Conservation (phyloP, 2,329 filamentous ascomycete genomes). For the Cryphonectria naterciae region DNA sequence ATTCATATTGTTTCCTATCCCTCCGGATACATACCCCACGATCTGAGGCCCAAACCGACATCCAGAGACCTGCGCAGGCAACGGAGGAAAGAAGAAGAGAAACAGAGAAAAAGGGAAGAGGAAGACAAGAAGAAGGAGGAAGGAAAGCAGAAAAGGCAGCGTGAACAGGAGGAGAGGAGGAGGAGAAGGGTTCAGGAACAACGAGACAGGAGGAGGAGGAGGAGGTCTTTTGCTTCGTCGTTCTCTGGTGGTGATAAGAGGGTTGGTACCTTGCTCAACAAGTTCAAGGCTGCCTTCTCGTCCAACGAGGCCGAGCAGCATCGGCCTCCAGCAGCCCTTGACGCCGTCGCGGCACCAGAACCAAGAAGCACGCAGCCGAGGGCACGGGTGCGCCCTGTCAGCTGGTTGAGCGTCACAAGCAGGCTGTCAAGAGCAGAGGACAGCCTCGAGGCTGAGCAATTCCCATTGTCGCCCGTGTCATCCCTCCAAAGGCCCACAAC, state of each 20-base stretch:
- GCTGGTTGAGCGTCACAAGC: conserved; percentile 28
- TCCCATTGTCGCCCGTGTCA: conserved; percentile 1
- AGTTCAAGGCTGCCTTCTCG: conserved; percentile 35
- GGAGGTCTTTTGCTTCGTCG: conserved; percentile 38
- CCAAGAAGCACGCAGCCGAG: conserved; percentile 30
- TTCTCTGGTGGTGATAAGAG: conserved; percentile 41
- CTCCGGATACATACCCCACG: conserved; percentile 45
- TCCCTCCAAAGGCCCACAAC: conserved; percentile 10
- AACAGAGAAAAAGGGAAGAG: conserved; percentile 42
- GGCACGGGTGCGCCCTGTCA: conserved; percentile 30
- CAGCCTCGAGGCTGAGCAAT: conserved; percentile 9
- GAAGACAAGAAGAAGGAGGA: conserved; percentile 49
- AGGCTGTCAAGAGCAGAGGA: conserved; percentile 24
- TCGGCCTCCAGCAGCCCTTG: conserved; percentile 18
- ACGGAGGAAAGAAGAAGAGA: conserved; percentile 54
- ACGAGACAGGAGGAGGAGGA: conserved; percentile 36
- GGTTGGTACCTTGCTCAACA: conserved; percentile 36
- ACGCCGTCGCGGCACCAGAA: conserved; percentile 25
- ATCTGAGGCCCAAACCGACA: conserved; percentile 41
- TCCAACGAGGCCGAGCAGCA: conserved; percentile 26
- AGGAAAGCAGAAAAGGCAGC: conserved; percentile 44
- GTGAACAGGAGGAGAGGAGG: conserved; percentile 34
- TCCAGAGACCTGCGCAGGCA: conserved; percentile 38
- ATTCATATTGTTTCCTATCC: conserved; percentile 58
- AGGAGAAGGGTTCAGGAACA: conserved; percentile 31